Evolutionary conservation across 2,329 filamentous ascomycete genomes (phyloP).

Genomic region (Colletotrichum gloeosporioides): DNA sequence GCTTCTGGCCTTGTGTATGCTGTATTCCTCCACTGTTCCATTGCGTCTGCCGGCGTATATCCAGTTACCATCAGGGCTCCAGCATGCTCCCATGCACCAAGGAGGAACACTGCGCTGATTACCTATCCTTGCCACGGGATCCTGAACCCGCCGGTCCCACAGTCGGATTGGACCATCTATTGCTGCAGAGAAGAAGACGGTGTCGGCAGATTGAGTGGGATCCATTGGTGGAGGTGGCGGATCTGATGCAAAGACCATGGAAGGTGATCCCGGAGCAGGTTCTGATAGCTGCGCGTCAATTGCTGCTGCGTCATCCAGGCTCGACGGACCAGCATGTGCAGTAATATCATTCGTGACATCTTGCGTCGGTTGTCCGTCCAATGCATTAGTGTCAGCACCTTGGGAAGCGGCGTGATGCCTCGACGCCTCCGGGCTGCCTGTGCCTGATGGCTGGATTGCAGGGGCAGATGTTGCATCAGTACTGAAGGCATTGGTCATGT

Average conservation of each 20-base stretch:
- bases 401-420: neutral
- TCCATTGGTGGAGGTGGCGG: conserved; percentile 50
- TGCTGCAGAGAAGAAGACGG: conserved; percentile 86
- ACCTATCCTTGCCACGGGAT: conserved; percentile 79
- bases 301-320: neutral
- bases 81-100: conserved; percentile 98
- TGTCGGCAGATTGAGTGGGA: conserved; percentile 68
- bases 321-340: neutral
- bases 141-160: conserved; percentile 83
- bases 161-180: conserved; percentile 90
- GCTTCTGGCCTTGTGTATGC: conserved; percentile 73
- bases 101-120: conserved; percentile 80
- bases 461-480: conserved; percentile 32
- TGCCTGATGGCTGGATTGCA: conserved; percentile 26
- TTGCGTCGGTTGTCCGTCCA: neutral
- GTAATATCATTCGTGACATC: neutral
- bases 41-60: conserved; percentile 94
- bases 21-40: conserved; percentile 93
- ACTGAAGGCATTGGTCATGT: conserved; percentile 39
- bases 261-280: conserved; percentile 35
- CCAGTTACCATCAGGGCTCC: conserved; percentile 93
- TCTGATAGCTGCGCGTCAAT: conserved; percentile 1
- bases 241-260: conserved; percentile 41
- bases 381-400: neutral
- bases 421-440: conserved; percentile 4